Evolutionary conservation across 208 protist genomes (phyloP), one percentile per base, ranked within the genome.

Genomic region (Wallacemonas sp.): DNA sequence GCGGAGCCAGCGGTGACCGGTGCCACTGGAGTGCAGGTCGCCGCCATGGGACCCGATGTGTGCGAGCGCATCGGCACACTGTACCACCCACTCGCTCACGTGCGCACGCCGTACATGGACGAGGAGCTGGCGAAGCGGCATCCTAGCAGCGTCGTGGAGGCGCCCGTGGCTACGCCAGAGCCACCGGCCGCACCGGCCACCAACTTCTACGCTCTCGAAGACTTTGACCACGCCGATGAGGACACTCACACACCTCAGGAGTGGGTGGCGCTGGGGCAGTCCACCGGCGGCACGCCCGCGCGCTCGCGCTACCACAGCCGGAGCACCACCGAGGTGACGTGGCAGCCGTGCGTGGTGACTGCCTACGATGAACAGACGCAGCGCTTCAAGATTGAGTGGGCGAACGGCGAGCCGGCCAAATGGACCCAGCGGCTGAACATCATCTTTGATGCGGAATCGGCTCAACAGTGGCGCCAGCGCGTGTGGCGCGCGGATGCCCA

Each of bases 391-490:
- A 83, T 97, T 36, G 63, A 66, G 37, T 97, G 93, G 91, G 67
- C 71, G 19, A 29, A 57, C 8, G 76, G 83, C 34, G 84, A 87
- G n/a, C 76, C 69, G 44, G 68, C 66, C 10, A 95, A 96, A 64
- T 95, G 85, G 88, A 92, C 92, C 21, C 79, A 78, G 24, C 78
- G 93, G 19, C 78, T 97, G 27, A 97, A 97, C 79, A 86, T 97
- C 36, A 76, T 87, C 32, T 97, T 97, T 62, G 88, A 94, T 59
- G 79, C 17, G 3, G 93, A 97, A 74, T 76, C 92, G 38, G 76
- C 84, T 57, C 60, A 46, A 27, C 32, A 30, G 54, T 97, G 93
- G 91, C 65, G 80, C 58, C 71, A 88, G 44, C 89, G 93, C 36
- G 73, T 93, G 42, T 78, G 70, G 4, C 74, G 71, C 19, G 91